Conservation (phyloP, 495 filamentous ascomycete species). For the Tuber magnatum region DNA sequence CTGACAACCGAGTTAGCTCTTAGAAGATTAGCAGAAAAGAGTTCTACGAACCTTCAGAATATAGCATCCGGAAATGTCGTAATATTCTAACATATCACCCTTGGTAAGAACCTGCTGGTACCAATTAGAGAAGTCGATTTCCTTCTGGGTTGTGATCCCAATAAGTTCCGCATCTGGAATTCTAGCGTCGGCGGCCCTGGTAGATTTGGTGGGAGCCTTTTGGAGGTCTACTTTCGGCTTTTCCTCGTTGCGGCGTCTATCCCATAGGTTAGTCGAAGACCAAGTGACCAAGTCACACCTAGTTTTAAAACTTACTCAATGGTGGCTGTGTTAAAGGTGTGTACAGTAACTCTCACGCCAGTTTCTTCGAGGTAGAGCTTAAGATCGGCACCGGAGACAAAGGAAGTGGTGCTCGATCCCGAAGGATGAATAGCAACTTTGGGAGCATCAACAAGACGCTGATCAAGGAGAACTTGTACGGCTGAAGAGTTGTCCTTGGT, state of each 20-base stretch:
- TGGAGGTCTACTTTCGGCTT: background rate
- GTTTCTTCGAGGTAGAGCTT: slow-evolving; percentile 35
- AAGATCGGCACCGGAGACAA: slow-evolving; percentile 32
- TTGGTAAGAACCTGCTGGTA: slow-evolving; percentile 95
- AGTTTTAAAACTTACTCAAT: background rate
- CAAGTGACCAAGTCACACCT: background rate
- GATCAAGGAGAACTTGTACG: slow-evolving; percentile 41
- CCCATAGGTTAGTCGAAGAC: background rate
- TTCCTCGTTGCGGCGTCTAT: background rate
- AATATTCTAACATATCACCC: slow-evolving; percentile 89
- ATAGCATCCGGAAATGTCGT: slow-evolving; percentile 91
- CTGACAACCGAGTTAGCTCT: slow-evolving; percentile 45
- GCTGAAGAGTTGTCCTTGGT: slow-evolving; percentile 37
- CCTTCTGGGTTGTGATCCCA: slow-evolving; percentile 75
- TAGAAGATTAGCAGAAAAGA: background rate
- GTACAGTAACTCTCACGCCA: slow-evolving; percentile 37
- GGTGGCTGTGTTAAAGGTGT: background rate
- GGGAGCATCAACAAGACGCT: slow-evolving; percentile 33
- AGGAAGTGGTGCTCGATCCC: slow-evolving; percentile 35
- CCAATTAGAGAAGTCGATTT: slow-evolving; percentile 84
- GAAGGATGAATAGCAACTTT: slow-evolving; percentile 40
- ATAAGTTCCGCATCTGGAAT: slow-evolving; percentile 61
- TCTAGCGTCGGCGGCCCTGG: slow-evolving; percentile 46
- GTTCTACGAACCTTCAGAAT: slow-evolving; percentile 61
- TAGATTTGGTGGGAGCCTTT: slow-evolving; percentile 44